These are phyloP conservation scores for Penicillium sp. DNA, from an alignment of 2,329 filamentous ascomycete genomes.

Conservation along the genomic window DNA sequence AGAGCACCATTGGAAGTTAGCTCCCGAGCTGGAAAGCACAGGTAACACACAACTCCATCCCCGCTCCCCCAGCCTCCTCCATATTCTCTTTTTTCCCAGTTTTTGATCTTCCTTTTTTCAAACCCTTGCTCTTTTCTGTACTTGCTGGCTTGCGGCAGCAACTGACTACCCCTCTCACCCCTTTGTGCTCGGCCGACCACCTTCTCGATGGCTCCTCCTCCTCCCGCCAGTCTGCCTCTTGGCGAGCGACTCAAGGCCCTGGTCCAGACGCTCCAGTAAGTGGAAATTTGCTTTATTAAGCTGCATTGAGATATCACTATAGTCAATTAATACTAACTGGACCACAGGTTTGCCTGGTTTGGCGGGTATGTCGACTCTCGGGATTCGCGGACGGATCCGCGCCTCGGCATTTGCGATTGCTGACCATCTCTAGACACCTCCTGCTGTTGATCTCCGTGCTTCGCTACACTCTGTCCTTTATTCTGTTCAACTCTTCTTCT, in stretches of 20 bases:
- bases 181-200: conserved; percentile 4
- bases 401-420: conserved; percentile 8
- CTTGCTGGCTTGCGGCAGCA: background rate
- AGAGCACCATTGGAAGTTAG: conserved; percentile 1
- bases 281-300: conserved; percentile 34
- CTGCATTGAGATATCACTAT: conserved; percentile 11
- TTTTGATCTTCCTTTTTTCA: conserved; percentile 2
- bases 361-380: conserved; percentile 56
- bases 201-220: conserved; percentile 64
- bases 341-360: conserved; percentile 62
- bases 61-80: conserved; percentile 18
- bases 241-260: conserved; percentile 68
- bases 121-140: conserved; percentile 1
- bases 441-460: conserved; percentile 75
- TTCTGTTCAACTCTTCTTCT: conserved; percentile 81
- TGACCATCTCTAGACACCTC: conserved; percentile 61
- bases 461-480: conserved; percentile 78
- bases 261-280: conserved; percentile 84
- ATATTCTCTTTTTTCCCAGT: conserved; percentile 3
- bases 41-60: conserved; percentile 19
- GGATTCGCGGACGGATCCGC: conserved; percentile 2
- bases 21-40: conserved; percentile 16
- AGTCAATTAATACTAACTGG: conserved; percentile 17
- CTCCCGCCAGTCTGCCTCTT: conserved; percentile 62
- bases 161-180: conserved; percentile 6